Conservation (phyloP, 2,329 filamentous ascomycete genomes). For the Alternaria gansuensis region DNA sequence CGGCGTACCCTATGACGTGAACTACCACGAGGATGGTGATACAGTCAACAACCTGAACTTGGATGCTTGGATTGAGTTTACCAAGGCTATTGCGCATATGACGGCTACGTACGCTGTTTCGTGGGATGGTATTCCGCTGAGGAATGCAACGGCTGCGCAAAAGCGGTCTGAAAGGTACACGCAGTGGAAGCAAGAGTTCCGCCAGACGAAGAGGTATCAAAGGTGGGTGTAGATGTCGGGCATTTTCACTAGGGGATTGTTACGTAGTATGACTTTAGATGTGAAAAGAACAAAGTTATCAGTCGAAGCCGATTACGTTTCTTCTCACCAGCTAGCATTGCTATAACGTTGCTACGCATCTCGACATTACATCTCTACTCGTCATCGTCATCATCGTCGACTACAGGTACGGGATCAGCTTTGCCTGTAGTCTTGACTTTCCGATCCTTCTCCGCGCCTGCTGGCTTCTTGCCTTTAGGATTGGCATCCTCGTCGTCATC, state of each 20-base stretch:
- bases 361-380: constrained; percentile 22
- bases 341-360: not conserved
- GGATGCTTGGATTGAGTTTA: constrained; percentile 60
- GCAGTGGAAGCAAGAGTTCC: constrained; percentile 31
- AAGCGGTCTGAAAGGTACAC: constrained; percentile 34
- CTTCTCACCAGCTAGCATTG: not conserved
- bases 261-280: not conserved
- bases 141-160: constrained; percentile 34
- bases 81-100: constrained; percentile 66
- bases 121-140: constrained; percentile 44
- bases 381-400: constrained; percentile 44
- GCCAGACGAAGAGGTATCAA: constrained; percentile 36
- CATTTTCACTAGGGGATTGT: not conserved
- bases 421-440: constrained; percentile 46
- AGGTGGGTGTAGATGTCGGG: constrained; percentile 28
- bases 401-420: constrained; percentile 45
- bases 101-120: constrained; percentile 48
- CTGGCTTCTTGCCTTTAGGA: constrained; percentile 49
- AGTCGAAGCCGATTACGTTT: not conserved
- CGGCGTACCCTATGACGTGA: constrained; percentile 42
- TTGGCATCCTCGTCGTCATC: constrained; percentile 48
- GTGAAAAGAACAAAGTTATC: not conserved
- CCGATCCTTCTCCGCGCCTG: constrained; percentile 46
- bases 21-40: constrained; percentile 53
- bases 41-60: constrained; percentile 47